Conservation (phyloP, 768 basidiomycete genomes). For the Lanmaoa rubissima region DNA sequence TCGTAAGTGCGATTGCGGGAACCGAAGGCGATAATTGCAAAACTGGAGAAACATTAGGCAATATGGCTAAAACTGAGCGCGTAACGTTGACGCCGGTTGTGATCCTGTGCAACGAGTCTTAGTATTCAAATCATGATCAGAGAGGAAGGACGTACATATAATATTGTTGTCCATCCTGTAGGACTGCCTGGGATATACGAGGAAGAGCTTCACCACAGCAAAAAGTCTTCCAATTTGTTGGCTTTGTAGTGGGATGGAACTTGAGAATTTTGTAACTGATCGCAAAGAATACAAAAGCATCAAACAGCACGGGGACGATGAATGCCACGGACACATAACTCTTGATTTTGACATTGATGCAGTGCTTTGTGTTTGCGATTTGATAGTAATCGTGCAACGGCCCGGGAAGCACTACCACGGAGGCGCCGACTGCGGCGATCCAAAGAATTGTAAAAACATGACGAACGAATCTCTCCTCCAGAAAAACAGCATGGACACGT, state of each 20-base stretch:
- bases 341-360: constrained; percentile 25
- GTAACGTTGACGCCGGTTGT: constrained; percentile 33
- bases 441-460: constrained; percentile 32
- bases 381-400: constrained; percentile 21
- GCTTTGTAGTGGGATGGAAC: constrained; percentile 13
- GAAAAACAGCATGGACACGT: constrained; percentile 37
- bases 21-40: constrained; percentile 25
- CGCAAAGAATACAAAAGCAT: constrained; percentile 34
- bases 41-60: constrained; percentile 18
- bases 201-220: constrained; percentile 29
- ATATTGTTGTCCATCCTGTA: constrained; percentile 40
- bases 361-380: constrained; percentile 35
- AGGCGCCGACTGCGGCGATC: constrained; percentile 29
- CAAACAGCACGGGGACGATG: constrained; percentile 31
- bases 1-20: constrained; percentile 31
- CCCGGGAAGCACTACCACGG: constrained; percentile 27
- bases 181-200: constrained; percentile 30
- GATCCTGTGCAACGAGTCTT: constrained; percentile 24
- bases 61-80: constrained; percentile 21
- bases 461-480: constrained; percentile 18
- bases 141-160: constrained; percentile 31
- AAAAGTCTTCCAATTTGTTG: constrained; percentile 17
- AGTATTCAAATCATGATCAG: background rate
- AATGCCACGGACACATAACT: constrained; percentile 27
- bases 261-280: constrained; percentile 31